Evolutionary conservation across 2,329 filamentous ascomycete species (phyloP), one percentile per base, ranked within the genome.

Genomic region (Aureobasidium sp.): DNA sequence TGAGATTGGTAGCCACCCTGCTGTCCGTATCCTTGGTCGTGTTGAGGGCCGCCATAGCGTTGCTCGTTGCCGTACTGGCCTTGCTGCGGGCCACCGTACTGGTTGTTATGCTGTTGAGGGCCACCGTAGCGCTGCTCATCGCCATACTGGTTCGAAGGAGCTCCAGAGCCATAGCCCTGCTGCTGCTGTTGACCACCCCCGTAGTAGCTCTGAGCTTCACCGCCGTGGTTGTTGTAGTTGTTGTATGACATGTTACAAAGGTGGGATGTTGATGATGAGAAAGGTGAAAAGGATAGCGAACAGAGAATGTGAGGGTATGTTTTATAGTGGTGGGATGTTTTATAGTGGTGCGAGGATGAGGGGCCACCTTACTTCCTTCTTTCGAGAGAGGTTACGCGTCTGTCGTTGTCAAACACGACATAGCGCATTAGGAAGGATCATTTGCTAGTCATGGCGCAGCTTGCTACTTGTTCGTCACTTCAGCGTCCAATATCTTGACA

Each of bases 141-240:
- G 17, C 50, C 50, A 25, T 54, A 54, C 25, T 54, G 50, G 25
- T 54, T 40, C 19, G 50, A 10, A 15, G 50, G 50, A 19, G 50
- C 35, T 42, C 25, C 50, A 54, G 35, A 53, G 49, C 62, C 61
- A 19, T 67, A 64, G 47, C 19, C 60, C 58, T 58, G 60, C 49
- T 57, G 59, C 29, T 42, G 65, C 29, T 66, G 65, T 25, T 66
- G 63, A 42, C 58, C 65, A 51, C 65, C 64, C 29, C 61, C 55
- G 19, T 64, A 61, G 61, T 63, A 64, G 46, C 55, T 55, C 25
- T 63, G 61, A 21, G 64, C 61, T 51, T 62, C 57, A 49, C 58
- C 57, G 37, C 35, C 25, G 29, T 60, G 58, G 33, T 62, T 43
- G 29, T 62, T 53, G 42, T 60, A 54, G 40, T 42, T 53, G 57